Conservation (phyloP, 2,329 filamentous ascomycete genomes). For the Hirsutella rhossiliensis region DNA sequence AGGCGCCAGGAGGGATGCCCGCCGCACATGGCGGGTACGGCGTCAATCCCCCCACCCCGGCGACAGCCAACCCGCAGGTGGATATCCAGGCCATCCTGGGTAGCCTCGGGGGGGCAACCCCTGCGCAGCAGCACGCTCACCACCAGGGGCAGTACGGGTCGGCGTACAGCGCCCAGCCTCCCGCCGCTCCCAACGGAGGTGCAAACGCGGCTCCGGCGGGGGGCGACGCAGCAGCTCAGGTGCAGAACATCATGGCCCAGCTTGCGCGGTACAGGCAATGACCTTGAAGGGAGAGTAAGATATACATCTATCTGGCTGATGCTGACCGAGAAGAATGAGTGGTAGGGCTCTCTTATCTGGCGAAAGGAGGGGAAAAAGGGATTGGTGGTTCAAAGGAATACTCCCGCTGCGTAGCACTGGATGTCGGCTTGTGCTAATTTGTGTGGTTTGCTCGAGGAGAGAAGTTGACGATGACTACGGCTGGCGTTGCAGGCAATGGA, state of each 20-base stretch:
- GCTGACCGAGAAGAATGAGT: not conserved
- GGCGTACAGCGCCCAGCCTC: slow-evolving; percentile 17
- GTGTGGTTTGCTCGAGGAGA: too few relatives aligned
- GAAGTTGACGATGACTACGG: too few relatives aligned
- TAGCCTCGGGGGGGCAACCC: slow-evolving; percentile 19
- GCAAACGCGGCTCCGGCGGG: slow-evolving; percentile 8
- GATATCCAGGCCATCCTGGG: slow-evolving; percentile 36
- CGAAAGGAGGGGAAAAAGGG: too few relatives aligned
- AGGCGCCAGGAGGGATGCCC: not conserved
- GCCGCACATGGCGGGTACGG: slow-evolving; percentile 8
- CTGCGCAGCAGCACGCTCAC: slow-evolving; percentile 12
- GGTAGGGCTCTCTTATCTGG: too few relatives aligned
- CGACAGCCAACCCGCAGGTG: slow-evolving; percentile 18
- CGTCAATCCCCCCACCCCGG: slow-evolving; percentile 8
- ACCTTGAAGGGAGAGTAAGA: not conserved
- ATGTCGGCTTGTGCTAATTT: too few relatives aligned
- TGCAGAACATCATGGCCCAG: slow-evolving; percentile 66
- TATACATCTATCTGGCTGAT: not conserved
- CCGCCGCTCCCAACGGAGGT: slow-evolving; percentile 13
- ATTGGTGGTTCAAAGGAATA: too few relatives aligned
- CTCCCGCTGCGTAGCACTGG: too few relatives aligned
- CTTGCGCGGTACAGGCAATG: slow-evolving; percentile 52
- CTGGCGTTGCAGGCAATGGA: too few relatives aligned
- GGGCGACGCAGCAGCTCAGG: slow-evolving; percentile 34
- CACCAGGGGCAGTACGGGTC: slow-evolving; percentile 15